phyloP scores from a whole-genome alignment of 768 basidiomycete genomes.

The Epithele typhae region DNA sequence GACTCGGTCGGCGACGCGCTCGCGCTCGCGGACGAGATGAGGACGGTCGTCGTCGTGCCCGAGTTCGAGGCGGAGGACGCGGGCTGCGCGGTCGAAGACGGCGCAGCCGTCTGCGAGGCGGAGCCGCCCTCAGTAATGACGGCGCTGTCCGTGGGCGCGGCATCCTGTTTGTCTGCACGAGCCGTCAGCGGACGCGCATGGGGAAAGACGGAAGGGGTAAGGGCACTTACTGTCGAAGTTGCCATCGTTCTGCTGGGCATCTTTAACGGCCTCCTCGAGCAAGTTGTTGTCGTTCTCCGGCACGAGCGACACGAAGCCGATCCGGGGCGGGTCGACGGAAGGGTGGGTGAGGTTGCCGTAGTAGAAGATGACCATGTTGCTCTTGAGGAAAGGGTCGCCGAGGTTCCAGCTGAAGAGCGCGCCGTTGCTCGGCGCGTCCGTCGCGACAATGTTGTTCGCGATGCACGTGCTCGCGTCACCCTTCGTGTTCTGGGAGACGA shows the following conservation, averaged over 20 bases:
- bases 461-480: constrained; percentile 42
- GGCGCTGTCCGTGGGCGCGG: constrained; percentile 9
- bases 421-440: constrained; percentile 56
- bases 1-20: not conserved
- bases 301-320: constrained; percentile 71
- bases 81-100: not conserved
- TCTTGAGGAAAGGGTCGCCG: constrained; percentile 73
- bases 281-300: constrained; percentile 48
- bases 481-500: constrained; percentile 39
- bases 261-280: constrained; percentile 32
- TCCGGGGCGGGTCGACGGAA: constrained; percentile 60
- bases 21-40: not conserved
- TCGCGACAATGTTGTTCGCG: constrained; percentile 50
- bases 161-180: constrained; percentile 3
- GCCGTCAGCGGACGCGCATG: not conserved
- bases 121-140: constrained; percentile 3
- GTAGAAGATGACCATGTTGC: constrained; percentile 72
- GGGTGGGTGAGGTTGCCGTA: constrained; percentile 72
- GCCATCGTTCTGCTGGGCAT: constrained; percentile 25
- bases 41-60: not conserved
- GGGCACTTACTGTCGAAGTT: constrained; percentile 7
- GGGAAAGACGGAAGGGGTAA: not conserved
- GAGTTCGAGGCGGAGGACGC: not conserved
- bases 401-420: constrained; percentile 76
- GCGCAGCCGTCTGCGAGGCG: not conserved